These are phyloP conservation scores for Pichia sp. DNA, from an alignment of 1,139 yeast species.

Conservation along the genomic window DNA sequence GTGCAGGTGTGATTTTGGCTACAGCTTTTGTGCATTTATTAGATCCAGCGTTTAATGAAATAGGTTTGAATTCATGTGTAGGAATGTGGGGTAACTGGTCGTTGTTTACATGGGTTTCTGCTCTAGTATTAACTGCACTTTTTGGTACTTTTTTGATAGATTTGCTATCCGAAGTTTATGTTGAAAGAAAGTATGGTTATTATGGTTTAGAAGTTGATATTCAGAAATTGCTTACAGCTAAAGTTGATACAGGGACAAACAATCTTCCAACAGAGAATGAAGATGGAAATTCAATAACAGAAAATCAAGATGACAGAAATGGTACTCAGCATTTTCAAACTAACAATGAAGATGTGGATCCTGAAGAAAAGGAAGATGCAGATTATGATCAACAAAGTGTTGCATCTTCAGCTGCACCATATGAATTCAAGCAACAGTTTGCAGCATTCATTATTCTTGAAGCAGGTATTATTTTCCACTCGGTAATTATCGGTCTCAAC, in stretches of 20 bases:
- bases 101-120: constrained; percentile 37
- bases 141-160: constrained; percentile 25
- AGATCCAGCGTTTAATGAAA: constrained; percentile 63
- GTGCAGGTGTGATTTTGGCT: constrained; percentile 88
- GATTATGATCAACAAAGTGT: constrained; percentile 25
- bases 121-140: constrained; percentile 24
- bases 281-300: background rate
- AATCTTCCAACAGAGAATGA: background rate
- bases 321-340: background rate
- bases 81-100: constrained; percentile 32
- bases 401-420: constrained; percentile 39
- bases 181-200: constrained; percentile 25
- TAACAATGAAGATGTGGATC: background rate
- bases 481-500: constrained; percentile 48
- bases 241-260: background rate
- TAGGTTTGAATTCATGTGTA: constrained; percentile 43
- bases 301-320: background rate
- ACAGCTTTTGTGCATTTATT: constrained; percentile 82
- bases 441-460: constrained; percentile 39
- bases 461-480: constrained; percentile 50
- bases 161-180: constrained; percentile 25
- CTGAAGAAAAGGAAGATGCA: background rate
- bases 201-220: constrained; percentile 14
- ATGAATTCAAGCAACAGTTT: constrained; percentile 21
- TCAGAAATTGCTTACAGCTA: constrained; percentile 11